These are phyloP conservation scores for Tulasnella calospora DNA, from an alignment of 768 basidiomycete species.

Conservation along the genomic window DNA sequence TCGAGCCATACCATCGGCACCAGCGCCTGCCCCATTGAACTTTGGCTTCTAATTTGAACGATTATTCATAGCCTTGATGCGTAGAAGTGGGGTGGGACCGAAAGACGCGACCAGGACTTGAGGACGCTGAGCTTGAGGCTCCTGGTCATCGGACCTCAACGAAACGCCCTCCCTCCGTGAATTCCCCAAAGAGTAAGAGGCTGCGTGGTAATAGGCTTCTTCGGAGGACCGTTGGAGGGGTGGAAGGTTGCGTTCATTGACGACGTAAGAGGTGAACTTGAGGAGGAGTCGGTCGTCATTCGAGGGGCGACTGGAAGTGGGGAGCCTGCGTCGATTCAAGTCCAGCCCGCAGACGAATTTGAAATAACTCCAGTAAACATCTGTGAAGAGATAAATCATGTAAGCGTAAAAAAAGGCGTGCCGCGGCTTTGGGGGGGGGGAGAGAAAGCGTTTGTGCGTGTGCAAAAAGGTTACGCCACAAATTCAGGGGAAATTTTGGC, in stretches of 20 bases:
- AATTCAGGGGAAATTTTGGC: background rate
- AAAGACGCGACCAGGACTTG: background rate
- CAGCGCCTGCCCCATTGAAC: background rate
- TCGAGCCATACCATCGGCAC: background rate
- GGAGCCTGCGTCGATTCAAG: background rate
- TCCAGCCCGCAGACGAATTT: background rate
- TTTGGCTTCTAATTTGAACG: background rate
- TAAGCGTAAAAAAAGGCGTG: background rate
- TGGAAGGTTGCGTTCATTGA: background rate
- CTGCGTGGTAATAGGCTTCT: background rate
- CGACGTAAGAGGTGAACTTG: background rate
- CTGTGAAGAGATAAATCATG: background rate
- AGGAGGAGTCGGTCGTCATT: conserved; percentile 32
- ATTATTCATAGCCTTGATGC: background rate
- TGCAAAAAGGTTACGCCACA: background rate
- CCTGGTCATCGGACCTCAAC: background rate
- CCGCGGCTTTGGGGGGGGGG: background rate
- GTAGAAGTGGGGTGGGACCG: background rate
- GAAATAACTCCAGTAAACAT: background rate
- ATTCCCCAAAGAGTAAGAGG: background rate
- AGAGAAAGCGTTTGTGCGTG: background rate
- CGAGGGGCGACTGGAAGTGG: background rate
- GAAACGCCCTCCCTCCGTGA: background rate
- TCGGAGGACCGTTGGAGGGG: background rate
- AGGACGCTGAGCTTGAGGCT: background rate